Conservation (phyloP, 192 early-diverging fungal genomes). For the Gaertneriomyces sp. region DNA sequence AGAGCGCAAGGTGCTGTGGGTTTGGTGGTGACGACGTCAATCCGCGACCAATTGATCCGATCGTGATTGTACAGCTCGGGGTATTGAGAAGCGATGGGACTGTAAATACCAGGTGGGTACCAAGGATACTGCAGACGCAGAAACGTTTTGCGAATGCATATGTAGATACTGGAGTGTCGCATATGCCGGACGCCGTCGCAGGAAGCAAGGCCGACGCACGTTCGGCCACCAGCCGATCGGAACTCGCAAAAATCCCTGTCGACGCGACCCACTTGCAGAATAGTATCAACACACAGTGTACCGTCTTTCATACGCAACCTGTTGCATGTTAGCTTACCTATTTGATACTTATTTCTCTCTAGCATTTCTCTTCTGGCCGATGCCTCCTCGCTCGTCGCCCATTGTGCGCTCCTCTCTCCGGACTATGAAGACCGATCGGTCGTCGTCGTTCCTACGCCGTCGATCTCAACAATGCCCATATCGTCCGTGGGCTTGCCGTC, state of each 20-base stretch:
- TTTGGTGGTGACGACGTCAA: conserved; percentile 71
- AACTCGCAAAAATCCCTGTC: not conserved
- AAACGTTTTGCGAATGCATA: not conserved
- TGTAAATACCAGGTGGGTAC: conserved; percentile 19
- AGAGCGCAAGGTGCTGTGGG: conserved; percentile 72
- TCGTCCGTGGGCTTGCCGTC: not conserved
- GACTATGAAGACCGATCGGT: not conserved
- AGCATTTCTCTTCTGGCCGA: too few species aligned
- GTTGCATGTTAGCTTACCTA: too few species aligned
- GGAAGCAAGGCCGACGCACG: conserved; percentile 14
- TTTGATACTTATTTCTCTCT: too few species aligned
- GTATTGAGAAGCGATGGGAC: conserved; percentile 1
- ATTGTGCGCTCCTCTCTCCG: too few species aligned
- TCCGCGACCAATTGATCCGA: conserved; percentile 60
- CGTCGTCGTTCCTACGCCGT: not conserved
- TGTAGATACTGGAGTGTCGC: not conserved
- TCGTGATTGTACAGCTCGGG: conserved; percentile 58
- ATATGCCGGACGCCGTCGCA: conserved; percentile 6
- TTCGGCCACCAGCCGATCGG: conserved; percentile 8
- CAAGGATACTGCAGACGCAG: not conserved
- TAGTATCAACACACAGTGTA: too few species aligned
- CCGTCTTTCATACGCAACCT: too few species aligned
- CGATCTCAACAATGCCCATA: not conserved
- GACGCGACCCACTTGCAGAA: not conserved
- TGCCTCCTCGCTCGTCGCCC: too few species aligned